phyloP scores from a whole-genome alignment of 306 rosid species.

The Lablab purpureus region DNA sequence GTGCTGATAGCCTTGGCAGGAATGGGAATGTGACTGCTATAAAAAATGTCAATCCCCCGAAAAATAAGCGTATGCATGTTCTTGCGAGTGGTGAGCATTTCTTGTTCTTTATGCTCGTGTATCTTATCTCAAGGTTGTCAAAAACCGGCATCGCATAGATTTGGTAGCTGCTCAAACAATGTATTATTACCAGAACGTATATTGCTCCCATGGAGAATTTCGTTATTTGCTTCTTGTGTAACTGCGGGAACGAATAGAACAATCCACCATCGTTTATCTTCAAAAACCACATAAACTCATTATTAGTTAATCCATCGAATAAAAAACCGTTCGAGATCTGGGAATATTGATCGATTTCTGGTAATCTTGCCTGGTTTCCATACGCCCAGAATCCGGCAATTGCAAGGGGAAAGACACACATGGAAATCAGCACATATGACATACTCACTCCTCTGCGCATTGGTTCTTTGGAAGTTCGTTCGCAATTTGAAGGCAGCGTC shows the following conservation, averaged over 20 bases:
- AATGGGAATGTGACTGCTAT: slow-evolving; percentile 70
- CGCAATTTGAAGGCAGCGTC: slow-evolving; percentile 63
- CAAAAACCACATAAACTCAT: neutral
- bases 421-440: slow-evolving; percentile 57
- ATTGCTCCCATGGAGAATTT: slow-evolving; percentile 54
- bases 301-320: neutral
- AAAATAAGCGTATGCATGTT: slow-evolving; percentile 49
- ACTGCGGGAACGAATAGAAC: slow-evolving; percentile 49
- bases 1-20: slow-evolving; percentile 55
- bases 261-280: slow-evolving; percentile 60
- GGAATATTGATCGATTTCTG: neutral
- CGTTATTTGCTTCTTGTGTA: slow-evolving; percentile 51
- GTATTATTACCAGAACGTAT: slow-evolving; percentile 51
- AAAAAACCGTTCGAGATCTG: no score
- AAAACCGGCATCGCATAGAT: slow-evolving; percentile 66
- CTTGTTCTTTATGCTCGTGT: slow-evolving; percentile 55
- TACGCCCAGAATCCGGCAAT: slow-evolving; percentile 78
- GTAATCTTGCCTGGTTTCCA: slow-evolving; percentile 59
- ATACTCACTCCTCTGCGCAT: slow-evolving; percentile 64
- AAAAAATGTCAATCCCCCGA: slow-evolving; percentile 64
- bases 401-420: slow-evolving; percentile 65
- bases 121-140: slow-evolving; percentile 65
- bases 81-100: slow-evolving; percentile 52
- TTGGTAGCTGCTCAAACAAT: slow-evolving; percentile 64
- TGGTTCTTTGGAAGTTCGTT: slow-evolving; percentile 47